Evolutionary conservation across 2,329 filamentous ascomycete genomes (phyloP), one percentile per base, ranked within the genome.

Genomic region (Aspergillus texensis): DNA sequence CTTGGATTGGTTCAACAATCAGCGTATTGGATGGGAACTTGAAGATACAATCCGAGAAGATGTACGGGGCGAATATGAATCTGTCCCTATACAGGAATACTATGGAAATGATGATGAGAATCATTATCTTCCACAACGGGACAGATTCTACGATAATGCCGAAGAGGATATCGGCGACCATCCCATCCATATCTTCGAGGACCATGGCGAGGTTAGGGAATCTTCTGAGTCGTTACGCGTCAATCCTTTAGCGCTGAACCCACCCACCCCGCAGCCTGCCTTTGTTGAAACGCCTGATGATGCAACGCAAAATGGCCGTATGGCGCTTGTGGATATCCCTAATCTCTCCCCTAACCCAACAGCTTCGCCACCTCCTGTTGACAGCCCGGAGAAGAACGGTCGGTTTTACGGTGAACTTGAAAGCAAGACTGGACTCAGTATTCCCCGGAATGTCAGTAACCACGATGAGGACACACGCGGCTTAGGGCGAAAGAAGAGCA

Each of bases 231-330:
- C 62, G 3, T 64, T 75, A 36, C 71, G 67, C 8, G 69, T 78
- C n/a, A 80, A 82, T 46, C 81, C 81, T 3, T 71, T 83, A 21
- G 76, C 74, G 62, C 78, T 83, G 72, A 83, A 83, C 58, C 80
- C 80, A 26, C 80, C 80, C 24, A 81, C 79, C 8, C 80, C 80
- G 2, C 74, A 74, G 48, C 77, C 77, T 10, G 59, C 66, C 34
- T 56, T 70, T 21, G 66, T 70, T 1, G 67, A 74, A 12, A 70
- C 68, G 21, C 60, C 60, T 21, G 61, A 70, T 58, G 66, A 71
- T 41, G 68, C 70, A 9, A 72, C 70, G 41, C 67, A 69, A 16
- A 65, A 72, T n/a, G 70, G 71, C 19, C 78, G 78, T 26, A 65
- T 70, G 65, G 72, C 70, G 1, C 65, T 80, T 11, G 69, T 67